phyloP scores from a whole-genome alignment of 176 grass and related monocot species.

The Olyra latifolia region DNA sequence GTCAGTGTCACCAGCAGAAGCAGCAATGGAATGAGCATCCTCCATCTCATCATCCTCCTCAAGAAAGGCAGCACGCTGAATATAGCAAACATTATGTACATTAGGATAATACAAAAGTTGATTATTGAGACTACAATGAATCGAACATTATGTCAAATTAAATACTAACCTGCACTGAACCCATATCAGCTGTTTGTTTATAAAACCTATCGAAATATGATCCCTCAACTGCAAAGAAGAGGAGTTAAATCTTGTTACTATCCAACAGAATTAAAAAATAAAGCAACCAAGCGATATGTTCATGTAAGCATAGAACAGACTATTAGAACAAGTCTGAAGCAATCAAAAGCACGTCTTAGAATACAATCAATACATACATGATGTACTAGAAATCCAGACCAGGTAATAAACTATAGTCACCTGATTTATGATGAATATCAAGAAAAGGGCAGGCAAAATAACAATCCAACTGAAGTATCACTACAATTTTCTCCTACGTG shows the following conservation, averaged over 20 bases:
- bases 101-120: conserved; percentile 15
- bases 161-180: conserved; percentile 78
- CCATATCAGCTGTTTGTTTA: conserved; percentile 74
- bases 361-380: background rate
- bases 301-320: conserved; percentile 24
- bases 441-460: background rate
- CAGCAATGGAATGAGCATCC: conserved; percentile 88
- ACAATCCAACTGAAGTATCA: background rate
- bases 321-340: background rate
- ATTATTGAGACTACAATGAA: background rate
- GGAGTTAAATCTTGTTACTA: background rate
- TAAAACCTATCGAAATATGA: conserved; percentile 96
- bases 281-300: background rate
- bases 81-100: conserved; percentile 12
- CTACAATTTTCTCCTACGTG: background rate
- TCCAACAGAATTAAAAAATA: conserved; percentile 13
- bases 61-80: conserved; percentile 84
- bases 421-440: background rate
- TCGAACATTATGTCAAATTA: background rate
- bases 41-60: conserved; percentile 98
- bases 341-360: conserved; percentile 5
- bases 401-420: background rate
- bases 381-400: background rate
- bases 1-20: conserved; percentile 79
- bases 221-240: conserved; percentile 68